Evolutionary conservation across 331 rosid genomes (phyloP).

Genomic region (Acacia pycnantha): DNA sequence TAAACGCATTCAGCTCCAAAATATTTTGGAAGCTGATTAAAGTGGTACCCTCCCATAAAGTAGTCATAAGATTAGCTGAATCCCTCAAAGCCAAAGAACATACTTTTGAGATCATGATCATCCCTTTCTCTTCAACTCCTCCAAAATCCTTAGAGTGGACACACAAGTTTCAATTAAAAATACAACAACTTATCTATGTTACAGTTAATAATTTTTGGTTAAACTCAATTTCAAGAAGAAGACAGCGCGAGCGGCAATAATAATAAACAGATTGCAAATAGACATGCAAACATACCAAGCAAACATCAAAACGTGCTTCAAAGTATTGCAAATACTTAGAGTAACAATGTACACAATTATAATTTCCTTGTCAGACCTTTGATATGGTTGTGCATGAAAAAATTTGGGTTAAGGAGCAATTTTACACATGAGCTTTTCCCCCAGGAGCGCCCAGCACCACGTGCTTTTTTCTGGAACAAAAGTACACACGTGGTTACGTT

Average conservation of each 20-base stretch:
- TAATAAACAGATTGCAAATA: background rate
- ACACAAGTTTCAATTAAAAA: background rate
- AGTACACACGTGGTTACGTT: too few species aligned
- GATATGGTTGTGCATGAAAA: background rate
- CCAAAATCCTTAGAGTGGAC: background rate
- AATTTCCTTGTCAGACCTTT: background rate
- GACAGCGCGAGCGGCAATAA: too few species aligned
- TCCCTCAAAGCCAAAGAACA: background rate
- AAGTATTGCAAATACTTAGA: too few species aligned
- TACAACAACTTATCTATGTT: too few species aligned
- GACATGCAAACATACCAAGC: background rate
- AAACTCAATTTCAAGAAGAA: too few species aligned
- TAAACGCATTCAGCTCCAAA: background rate
- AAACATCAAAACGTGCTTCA: background rate
- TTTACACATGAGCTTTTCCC: too few species aligned
- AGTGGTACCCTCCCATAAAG: background rate
- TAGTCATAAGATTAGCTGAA: background rate
- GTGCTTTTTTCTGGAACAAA: too few species aligned
- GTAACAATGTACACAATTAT: background rate
- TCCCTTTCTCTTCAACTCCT: background rate
- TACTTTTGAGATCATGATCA: background rate
- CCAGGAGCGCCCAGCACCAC: too few species aligned
- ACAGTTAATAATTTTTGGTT: too few species aligned
- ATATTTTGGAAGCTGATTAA: background rate
- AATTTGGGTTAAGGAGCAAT: too few species aligned